A percentile compares a stretch with the other conserved stretches of the same genome.
Conservation (phyloP, 345 rosid genomes). For the Noccaea caerulescens region DNA sequence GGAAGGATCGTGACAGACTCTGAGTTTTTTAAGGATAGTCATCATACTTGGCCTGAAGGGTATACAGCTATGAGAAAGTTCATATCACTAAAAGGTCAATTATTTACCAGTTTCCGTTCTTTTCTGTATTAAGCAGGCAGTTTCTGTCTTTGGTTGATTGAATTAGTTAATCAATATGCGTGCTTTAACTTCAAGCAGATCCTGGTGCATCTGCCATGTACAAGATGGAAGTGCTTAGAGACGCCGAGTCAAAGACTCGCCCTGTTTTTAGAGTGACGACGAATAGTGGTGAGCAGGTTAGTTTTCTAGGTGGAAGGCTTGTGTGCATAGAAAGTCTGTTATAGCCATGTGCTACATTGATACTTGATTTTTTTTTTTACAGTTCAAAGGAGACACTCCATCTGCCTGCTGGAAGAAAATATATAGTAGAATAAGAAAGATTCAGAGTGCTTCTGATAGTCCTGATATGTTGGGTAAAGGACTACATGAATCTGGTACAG, state of each 20-base stretch:
- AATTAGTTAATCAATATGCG: conserved; percentile 30
- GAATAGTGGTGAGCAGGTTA: conserved; percentile 87
- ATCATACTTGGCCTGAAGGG: conserved; percentile 92
- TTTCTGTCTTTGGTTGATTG: conserved; percentile 28
- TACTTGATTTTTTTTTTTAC: conserved; percentile 27
- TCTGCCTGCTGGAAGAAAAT: conserved; percentile 93
- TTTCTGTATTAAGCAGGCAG: conserved; percentile 14
- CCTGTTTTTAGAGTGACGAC: conserved; percentile 87
- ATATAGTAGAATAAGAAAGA: conserved; percentile 61
- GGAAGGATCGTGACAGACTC: conserved; percentile 93
- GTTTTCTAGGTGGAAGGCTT: conserved; percentile 42
- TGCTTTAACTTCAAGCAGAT: conserved; percentile 56
- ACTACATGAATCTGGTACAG: conserved; percentile 59
- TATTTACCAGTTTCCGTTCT: conserved; percentile 1
- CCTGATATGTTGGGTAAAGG: conserved; percentile 51
- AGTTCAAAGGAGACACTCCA: conserved; percentile 85
- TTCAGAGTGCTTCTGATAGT: conserved; percentile 45
- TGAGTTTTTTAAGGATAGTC: conserved; percentile 73
- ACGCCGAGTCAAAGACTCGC: conserved; percentile 70
- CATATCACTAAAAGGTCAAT: conserved; percentile 68
- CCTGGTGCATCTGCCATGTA: conserved; percentile 64
- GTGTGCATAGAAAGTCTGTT: conserved; percentile 19
- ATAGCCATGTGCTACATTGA: conserved; percentile 19
- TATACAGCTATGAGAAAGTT: conserved; percentile 85
- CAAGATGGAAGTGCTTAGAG: conserved; percentile 98